These are phyloP conservation scores for Mycosphaerella sp. DNA, from an alignment of 2,329 filamentous ascomycete species.

Conservation along the genomic window DNA sequence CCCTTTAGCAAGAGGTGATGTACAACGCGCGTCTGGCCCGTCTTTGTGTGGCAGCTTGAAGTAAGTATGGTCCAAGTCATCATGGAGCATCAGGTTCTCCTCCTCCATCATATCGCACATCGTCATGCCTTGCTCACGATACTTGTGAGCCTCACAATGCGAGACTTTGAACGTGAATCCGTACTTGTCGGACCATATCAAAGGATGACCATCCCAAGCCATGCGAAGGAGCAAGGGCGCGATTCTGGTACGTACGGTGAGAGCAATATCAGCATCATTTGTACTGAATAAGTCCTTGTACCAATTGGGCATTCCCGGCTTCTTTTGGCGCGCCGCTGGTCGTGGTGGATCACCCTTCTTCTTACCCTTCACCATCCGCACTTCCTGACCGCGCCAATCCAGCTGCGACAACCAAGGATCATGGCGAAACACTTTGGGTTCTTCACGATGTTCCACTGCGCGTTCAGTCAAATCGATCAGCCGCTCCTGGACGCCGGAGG, in stretches of 20 bases:
- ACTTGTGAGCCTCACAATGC: slow-evolving; percentile 55
- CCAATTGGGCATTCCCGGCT: slow-evolving; percentile 90
- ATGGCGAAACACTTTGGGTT: slow-evolving; percentile 61
- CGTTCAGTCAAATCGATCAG: slow-evolving; percentile 67
- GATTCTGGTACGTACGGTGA: slow-evolving; percentile 82
- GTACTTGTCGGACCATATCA: slow-evolving; percentile 88
- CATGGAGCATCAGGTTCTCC: slow-evolving; percentile 56
- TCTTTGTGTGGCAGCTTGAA: slow-evolving; percentile 97
- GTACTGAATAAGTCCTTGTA: slow-evolving; percentile 84
- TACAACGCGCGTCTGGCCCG: slow-evolving; percentile 76
- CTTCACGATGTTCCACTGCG: slow-evolving; percentile 66
- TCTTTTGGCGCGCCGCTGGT: slow-evolving; percentile 78
- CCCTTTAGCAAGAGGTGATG: slow-evolving; percentile 81
- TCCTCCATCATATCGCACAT: slow-evolving; percentile 73
- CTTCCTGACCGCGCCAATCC: slow-evolving; percentile 90
- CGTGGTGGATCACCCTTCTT: slow-evolving; percentile 75
- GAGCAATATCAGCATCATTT: slow-evolving; percentile 59
- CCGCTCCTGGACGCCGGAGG: slow-evolving; percentile 69
- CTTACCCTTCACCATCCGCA: slow-evolving; percentile 86
- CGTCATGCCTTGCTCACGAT: slow-evolving; percentile 64
- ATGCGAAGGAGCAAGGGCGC: slow-evolving; percentile 78
- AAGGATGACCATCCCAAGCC: slow-evolving; percentile 80
- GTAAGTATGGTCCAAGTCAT: slow-evolving; percentile 63
- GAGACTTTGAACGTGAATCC: slow-evolving; percentile 89
- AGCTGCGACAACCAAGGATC: slow-evolving; percentile 92